A percentile compares a stretch with the other conserved stretches of the same genome.
Conservation (phyloP, 164 flowering plant genomes). For the Kingdonia uniflora region DNA sequence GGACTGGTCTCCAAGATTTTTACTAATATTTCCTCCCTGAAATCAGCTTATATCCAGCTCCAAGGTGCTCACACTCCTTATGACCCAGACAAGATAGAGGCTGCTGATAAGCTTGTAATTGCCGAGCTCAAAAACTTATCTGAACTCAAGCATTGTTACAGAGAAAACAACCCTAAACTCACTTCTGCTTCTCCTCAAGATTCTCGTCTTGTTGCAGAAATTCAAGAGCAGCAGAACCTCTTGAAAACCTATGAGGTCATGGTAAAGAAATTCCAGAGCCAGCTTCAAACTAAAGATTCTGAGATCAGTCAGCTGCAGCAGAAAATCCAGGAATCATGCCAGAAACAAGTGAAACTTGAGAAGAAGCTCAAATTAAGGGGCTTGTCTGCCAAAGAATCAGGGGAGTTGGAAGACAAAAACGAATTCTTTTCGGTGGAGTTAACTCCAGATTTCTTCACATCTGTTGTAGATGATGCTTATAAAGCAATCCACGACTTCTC, state of each 20-base stretch:
- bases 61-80: conserved; percentile 95
- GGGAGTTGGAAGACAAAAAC: conserved; percentile 38
- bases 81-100: conserved; percentile 89
- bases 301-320: conserved; percentile 74
- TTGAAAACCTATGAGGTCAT: conserved; percentile 92
- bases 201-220: conserved; percentile 81
- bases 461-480: conserved; percentile 61
- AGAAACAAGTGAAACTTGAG: conserved; percentile 57
- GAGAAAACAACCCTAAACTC: conserved; percentile 83
- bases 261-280: conserved; percentile 95
- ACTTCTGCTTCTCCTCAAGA: conserved; percentile 68
- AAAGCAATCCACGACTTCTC: conserved; percentile 89
- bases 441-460: conserved; percentile 59
- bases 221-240: conserved; percentile 83
- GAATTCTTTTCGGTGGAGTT: conserved; percentile 47
- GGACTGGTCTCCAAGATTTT: conserved; percentile 64
- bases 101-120: conserved; percentile 85
- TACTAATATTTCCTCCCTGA: conserved; percentile 69
- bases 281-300: conserved; percentile 84
- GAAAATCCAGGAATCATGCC: conserved; percentile 67
- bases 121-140: conserved; percentile 77
- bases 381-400: conserved; percentile 60
- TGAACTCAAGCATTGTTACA: conserved; percentile 77
- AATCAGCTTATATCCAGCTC: conserved; percentile 86
- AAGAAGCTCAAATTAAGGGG: conserved; percentile 86